Conservation (phyloP, 2,329 filamentous ascomycete genomes). For the Sporothrix luriei region DNA sequence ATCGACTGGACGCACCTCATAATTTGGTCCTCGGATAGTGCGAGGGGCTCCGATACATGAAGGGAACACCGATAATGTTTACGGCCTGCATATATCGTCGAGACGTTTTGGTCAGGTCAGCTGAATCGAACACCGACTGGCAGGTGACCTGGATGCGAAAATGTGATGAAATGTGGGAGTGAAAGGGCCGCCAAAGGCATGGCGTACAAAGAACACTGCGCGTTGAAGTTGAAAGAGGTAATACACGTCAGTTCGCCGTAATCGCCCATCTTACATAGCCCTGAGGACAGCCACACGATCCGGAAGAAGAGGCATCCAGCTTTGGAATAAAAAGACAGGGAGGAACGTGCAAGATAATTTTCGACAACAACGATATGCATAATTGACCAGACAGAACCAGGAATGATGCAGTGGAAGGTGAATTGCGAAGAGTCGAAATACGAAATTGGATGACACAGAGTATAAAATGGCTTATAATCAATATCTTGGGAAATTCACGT, state of each 20-base stretch:
- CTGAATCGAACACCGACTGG: background rate
- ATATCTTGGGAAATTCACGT: constrained; percentile 9
- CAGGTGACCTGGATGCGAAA: constrained; percentile 7
- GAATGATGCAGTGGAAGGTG: background rate
- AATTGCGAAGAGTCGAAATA: background rate
- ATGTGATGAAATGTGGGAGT: background rate
- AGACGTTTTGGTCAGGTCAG: background rate
- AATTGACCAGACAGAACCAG: too few species aligned
- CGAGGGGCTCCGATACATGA: background rate
- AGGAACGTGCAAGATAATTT: background rate
- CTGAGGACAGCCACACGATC: background rate
- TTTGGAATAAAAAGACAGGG: background rate
- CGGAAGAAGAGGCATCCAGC: background rate
- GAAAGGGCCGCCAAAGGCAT: background rate
- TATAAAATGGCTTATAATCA: background rate
- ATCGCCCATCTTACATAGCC: constrained; percentile 17
- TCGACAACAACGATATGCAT: background rate
- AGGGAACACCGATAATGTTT: background rate
- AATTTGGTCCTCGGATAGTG: too few species aligned
- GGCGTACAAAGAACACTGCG: background rate
- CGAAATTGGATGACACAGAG: background rate
- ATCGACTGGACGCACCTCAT: background rate
- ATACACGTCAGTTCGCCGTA: constrained; percentile 1
- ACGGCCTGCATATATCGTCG: background rate
- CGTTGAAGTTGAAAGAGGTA: constrained; percentile 17